These are phyloP conservation scores for Solanum chilense DNA, from an alignment of 257 asterid genomes.

Conservation along the genomic window DNA sequence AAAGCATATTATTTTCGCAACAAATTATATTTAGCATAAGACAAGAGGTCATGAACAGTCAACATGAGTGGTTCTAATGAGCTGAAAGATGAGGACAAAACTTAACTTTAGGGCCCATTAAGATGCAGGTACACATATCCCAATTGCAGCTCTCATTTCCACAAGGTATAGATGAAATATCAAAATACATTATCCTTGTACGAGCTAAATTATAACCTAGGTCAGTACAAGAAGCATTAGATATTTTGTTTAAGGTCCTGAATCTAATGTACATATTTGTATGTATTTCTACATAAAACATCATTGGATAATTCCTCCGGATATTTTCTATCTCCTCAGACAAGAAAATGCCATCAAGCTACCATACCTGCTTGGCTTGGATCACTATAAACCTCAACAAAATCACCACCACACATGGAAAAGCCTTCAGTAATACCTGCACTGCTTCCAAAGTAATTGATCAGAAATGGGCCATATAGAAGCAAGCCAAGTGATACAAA, in stretches of 20 bases:
- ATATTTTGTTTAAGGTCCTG: background rate
- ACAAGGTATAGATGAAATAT: background rate
- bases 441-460: conserved; percentile 43
- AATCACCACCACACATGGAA: conserved; percentile 99
- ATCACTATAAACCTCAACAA: conserved; percentile 87
- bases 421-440: conserved; percentile 97
- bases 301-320: background rate
- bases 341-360: background rate
- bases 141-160: background rate
- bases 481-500: background rate
- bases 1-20: background rate
- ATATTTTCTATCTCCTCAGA: background rate
- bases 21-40: background rate
- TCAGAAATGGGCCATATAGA: background rate
- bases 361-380: conserved; percentile 74
- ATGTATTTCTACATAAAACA: background rate
- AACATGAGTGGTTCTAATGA: background rate
- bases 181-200: background rate
- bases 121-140: background rate
- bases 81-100: background rate
- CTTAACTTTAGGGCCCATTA: background rate
- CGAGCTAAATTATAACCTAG: background rate
- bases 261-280: background rate
- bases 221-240: background rate
- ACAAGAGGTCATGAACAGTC: background rate